phyloP scores from a whole-genome alignment of 2,329 filamentous ascomycete genomes.

The Epichloe baconii region DNA sequence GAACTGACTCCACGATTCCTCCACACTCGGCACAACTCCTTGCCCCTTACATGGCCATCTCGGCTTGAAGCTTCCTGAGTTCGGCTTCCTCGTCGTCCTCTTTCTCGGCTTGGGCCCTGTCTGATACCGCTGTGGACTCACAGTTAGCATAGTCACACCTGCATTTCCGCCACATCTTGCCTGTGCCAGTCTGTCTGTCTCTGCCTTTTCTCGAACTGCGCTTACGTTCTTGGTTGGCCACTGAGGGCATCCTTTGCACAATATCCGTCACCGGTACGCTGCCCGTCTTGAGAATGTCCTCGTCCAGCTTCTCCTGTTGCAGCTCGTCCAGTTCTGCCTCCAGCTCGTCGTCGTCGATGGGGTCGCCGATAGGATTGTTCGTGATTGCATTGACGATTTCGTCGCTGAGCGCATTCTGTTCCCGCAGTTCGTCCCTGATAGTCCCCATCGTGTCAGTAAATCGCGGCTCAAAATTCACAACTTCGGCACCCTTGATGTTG shows the following conservation, averaged over 20 bases:
- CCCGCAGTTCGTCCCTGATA: slow-evolving; percentile 70
- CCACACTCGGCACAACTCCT: background rate
- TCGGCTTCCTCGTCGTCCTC: slow-evolving; percentile 96
- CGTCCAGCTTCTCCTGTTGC: slow-evolving; percentile 86
- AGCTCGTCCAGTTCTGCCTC: slow-evolving; percentile 74
- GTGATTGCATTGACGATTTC: slow-evolving; percentile 85
- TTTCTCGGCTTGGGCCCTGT: slow-evolving; percentile 34
- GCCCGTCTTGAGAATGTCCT: slow-evolving; percentile 85
- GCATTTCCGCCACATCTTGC: background rate
- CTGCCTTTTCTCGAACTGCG: slow-evolving; percentile 11
- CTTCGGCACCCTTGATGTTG: background rate
- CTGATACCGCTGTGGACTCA: slow-evolving; percentile 16
- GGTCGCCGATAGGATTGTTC: slow-evolving; percentile 50
- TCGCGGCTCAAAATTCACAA: no score
- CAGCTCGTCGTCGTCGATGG: slow-evolving; percentile 74
- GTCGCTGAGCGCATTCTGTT: slow-evolving; percentile 85
- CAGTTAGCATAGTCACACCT: slow-evolving; percentile 4
- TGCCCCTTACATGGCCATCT: slow-evolving; percentile 76
- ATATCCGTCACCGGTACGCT: slow-evolving; percentile 69
- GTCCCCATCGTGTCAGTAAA: background rate
- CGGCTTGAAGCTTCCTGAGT: slow-evolving; percentile 80
- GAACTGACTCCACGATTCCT: background rate
- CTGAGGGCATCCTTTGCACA: slow-evolving; percentile 63
- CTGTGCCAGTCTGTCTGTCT: no score
- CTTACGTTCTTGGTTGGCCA: slow-evolving; percentile 65